Evolutionary conservation across 768 basidiomycete species (phyloP).

Genomic region (Kondoa subrosea): DNA sequence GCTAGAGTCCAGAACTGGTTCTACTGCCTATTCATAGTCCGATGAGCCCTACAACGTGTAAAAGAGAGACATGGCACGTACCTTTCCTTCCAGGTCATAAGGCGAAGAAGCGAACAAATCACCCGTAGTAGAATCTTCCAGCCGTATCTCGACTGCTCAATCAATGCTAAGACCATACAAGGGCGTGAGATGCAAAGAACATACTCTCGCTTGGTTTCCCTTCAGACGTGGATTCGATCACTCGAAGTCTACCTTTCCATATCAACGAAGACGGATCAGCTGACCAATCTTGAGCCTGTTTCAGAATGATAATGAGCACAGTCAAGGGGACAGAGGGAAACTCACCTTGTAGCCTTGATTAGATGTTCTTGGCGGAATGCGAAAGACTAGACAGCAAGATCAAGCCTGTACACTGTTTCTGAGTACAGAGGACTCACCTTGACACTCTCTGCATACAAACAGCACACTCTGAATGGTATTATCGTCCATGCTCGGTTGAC

Average conservation of each 20-base stretch:
- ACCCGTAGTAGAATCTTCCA: slow-evolving; percentile 25
- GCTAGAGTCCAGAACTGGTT: slow-evolving; percentile 15
- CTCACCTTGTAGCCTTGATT: slow-evolving; percentile 26
- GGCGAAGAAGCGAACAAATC: neutral
- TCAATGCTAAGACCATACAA: too few species aligned
- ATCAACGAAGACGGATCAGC: slow-evolving; percentile 22
- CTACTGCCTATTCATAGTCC: slow-evolving; percentile 15
- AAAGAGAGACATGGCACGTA: too few species aligned
- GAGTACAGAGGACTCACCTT: neutral
- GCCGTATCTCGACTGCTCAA: slow-evolving; percentile 20
- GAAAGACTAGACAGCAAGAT: neutral
- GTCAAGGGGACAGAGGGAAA: neutral
- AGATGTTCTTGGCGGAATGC: slow-evolving; percentile 25
- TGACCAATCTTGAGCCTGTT: slow-evolving; percentile 7
- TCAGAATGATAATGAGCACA: neutral
- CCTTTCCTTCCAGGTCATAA: neutral
- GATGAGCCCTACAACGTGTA: too few species aligned
- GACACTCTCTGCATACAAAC: slow-evolving; percentile 20
- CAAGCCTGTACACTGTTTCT: neutral
- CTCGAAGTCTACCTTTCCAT: slow-evolving; percentile 24
- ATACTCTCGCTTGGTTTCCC: too few species aligned
- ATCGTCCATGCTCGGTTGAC: neutral
- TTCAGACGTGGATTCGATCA: neutral
- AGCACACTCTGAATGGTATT: slow-evolving; percentile 19
- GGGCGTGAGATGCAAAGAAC: too few species aligned